phyloP scores from a whole-genome alignment of 139 green algal species.

The Marvania coccoides region DNA sequence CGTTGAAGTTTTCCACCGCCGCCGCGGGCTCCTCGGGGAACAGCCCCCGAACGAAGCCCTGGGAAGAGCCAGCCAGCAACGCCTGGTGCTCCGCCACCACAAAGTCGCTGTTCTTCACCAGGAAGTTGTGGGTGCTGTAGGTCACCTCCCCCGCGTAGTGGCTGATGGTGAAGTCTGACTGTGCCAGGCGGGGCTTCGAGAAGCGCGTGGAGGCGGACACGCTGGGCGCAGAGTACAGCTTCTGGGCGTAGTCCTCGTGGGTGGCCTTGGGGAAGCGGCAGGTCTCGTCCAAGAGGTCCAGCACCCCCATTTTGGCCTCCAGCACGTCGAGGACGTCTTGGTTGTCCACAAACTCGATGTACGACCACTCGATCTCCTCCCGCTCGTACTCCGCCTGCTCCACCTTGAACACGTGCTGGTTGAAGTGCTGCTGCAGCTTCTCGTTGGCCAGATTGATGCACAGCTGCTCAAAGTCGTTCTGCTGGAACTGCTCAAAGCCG shows the following conservation, averaged over 20 bases:
- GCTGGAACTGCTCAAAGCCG: constrained; percentile 88
- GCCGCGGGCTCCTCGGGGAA: constrained; percentile 43
- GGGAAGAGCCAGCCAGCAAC: constrained; percentile 61
- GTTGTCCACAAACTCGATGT: constrained; percentile 99
- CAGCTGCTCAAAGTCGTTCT: constrained; percentile 95
- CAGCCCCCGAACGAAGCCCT: constrained; percentile 54
- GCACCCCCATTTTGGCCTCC: constrained; percentile 69
- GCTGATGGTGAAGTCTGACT: constrained; percentile 85
- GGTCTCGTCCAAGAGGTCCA: constrained; percentile 92
- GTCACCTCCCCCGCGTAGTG: constrained; percentile 91
- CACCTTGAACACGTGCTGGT: constrained; percentile 98
- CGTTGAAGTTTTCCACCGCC: not conserved
- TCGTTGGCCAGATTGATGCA: constrained; percentile 99
- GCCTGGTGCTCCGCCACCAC: constrained; percentile 93
- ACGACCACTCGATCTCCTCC: constrained; percentile 96
- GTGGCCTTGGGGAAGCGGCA: constrained; percentile 77
- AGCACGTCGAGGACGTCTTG: constrained; percentile 96
- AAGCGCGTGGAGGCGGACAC: constrained; percentile 68
- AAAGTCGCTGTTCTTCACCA: constrained; percentile 89
- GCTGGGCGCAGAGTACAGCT: constrained; percentile 65
- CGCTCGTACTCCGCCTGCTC: constrained; percentile 98
- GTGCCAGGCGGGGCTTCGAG: constrained; percentile 74
- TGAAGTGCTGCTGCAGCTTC: constrained; percentile 99
- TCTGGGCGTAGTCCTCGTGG: constrained; percentile 68
- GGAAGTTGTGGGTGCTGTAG: constrained; percentile 68